These are phyloP conservation scores for Talaromyces sp. DNA, from an alignment of 2,329 filamentous ascomycete species.

Conservation along the genomic window DNA sequence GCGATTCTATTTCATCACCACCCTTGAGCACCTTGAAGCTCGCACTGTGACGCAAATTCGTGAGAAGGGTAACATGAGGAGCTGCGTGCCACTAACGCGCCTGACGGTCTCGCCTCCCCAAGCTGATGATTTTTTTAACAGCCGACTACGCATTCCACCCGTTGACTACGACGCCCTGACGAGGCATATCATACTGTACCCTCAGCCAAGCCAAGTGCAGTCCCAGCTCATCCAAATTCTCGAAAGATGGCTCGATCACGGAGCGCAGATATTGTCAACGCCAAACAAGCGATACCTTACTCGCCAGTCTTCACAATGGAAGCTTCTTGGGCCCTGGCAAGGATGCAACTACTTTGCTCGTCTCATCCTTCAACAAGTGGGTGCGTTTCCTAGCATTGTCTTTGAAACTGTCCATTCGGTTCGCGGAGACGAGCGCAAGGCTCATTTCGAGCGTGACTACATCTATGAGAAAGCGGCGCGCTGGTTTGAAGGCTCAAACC, in stretches of 20 bases:
- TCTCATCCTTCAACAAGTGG: background rate
- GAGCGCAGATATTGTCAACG: background rate
- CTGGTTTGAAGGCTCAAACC: constrained; percentile 3
- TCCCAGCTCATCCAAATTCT: background rate
- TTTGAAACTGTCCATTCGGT: background rate
- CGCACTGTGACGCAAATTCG: background rate
- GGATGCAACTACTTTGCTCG: constrained; percentile 6
- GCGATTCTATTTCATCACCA: background rate
- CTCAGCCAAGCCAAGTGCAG: background rate
- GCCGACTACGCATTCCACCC: background rate
- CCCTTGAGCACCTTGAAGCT: background rate
- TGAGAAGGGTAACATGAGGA: background rate
- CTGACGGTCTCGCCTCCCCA: background rate
- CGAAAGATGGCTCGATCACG: background rate
- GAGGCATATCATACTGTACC: background rate
- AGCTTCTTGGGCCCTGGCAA: background rate
- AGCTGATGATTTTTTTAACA: background rate
- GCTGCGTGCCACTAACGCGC: background rate
- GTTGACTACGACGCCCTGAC: background rate
- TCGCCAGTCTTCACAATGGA: background rate
- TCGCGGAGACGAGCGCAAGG: background rate
- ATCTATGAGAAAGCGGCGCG: constrained; percentile 4
- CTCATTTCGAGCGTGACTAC: background rate
- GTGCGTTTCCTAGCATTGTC: background rate
- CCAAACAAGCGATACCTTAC: background rate